Evolutionary conservation across 164 flowering plant genomes (phyloP), one percentile per base, ranked within the genome.

Genomic region (Piper betle): DNA sequence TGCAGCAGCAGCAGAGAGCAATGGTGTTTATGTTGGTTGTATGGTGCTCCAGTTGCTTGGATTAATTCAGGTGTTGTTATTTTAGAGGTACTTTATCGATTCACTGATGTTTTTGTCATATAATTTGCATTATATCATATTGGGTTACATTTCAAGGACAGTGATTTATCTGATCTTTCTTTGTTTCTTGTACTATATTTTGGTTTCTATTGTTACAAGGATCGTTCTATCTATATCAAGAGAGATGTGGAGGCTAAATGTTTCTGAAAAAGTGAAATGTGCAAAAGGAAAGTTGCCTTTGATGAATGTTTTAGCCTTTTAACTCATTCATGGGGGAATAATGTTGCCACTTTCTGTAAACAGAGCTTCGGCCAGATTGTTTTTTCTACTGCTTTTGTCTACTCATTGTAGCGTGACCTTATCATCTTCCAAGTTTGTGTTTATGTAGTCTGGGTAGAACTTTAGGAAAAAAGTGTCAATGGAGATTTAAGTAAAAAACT

Each of bases 1-100:
- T 19, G 56, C 72, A 6, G 37, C 43, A n/a, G 48, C 59, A 10
- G 33, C 46, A 10, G 20, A n/a, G 1, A 39, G 58, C 58, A 62
- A 19, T 20, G 18, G 56, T 20, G 56, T n/a, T 8, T 53, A 4
- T 20, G 7, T 53, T n/a, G 19, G 56, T 39, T 55, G 39, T 33
- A 33, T 19, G 39, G 58, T 38, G 58, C 12, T 55, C 38, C 13
- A 2, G 25, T 53, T n/a, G 56, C 33, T 25, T 25, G 33, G 33
- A 2, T 25, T 25, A 25, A 25, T 25, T 25, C 33, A 25, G 56
- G 19, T 5, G 10, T 53, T n/a, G 10, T 16, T 16, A 12, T 2
- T 12, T 15, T 46, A 9, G 3, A 10, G 3, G 50, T 12, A 46
- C 15, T 10, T 46, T 5, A 46, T 10, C 6, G 50, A 46, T 46